Evolutionary conservation across 805 yeast species (phyloP), one percentile per base, ranked within the genome.

Genomic region (Torulaspora delbrueckii): DNA sequence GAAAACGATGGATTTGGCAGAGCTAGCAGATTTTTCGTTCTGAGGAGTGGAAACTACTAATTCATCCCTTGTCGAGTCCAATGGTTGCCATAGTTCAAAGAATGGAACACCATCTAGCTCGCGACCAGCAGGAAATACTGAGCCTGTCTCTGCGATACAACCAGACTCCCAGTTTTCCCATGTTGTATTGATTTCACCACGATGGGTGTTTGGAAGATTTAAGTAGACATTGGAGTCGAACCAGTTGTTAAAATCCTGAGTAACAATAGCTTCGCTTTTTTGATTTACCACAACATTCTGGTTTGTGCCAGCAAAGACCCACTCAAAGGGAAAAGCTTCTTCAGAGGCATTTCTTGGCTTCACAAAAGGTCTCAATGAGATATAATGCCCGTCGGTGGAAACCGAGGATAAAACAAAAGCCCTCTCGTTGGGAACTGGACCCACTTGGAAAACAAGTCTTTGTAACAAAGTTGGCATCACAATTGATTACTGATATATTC

Each of bases 241-340:
- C 42, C 60, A 55, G 37, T 65, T 60, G 10, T 50, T 41, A 45
- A 61, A 66, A 40, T 56, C 59, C 41, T 62, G 62, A 13, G 50
- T 50, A 6, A 50, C 52, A 12, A 53, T 47, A 19, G 48, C 51
- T 3, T 53, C 50, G 32, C 51, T 55, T 9, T 73, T 59, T 39
- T 57, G 61, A 35, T 58, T 61, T 8, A 69, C 70, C 5, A 60
- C 65, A 28, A 72, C 54, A 3, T 63, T 60, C 12, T 64, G 63
- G 41, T 77, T 78, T 1, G 58, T 59, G 2, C 86, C 86, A 4
- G 75, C 73, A 61, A 78, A 75, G 1, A 73, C 77, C 82, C 84
- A 77, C 54, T 81, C 80, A 51, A 78, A 78, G 18, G 76, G 76
- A 52, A 71, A 72, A n/a, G 50, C 53, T 13, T 54, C 54, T 37